These are phyloP conservation scores for Clitoria ternatea DNA, from an alignment of 306 rosid genomes.

Conservation along the genomic window DNA sequence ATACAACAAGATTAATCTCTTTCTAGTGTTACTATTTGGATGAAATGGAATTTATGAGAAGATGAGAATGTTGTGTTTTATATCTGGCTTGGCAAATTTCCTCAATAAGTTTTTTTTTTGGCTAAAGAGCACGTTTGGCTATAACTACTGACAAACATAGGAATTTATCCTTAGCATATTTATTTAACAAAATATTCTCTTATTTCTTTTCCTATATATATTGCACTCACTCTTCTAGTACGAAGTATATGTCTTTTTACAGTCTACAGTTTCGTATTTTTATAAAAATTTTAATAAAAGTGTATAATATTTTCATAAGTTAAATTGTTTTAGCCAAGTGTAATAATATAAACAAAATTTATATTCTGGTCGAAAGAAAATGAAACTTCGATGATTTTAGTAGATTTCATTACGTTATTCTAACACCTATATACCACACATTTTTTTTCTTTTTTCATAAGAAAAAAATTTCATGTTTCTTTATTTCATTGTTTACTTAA, in stretches of 20 bases:
- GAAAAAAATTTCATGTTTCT: too few species aligned
- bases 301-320: not conserved
- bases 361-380: not conserved
- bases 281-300: too few species aligned
- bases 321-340: not conserved
- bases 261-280: not conserved
- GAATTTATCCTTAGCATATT: not conserved
- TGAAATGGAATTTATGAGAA: too few species aligned
- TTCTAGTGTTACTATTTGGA: too few species aligned
- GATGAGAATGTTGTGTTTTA: too few species aligned
- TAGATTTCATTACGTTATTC: not conserved
- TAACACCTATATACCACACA: not conserved
- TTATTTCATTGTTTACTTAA: too few species aligned
- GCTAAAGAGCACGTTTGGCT: too few species aligned
- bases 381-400: not conserved
- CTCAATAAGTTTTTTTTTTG: too few species aligned
- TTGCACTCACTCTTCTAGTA: not conserved
- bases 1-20: too few species aligned
- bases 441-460: too few species aligned
- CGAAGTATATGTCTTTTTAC: not conserved
- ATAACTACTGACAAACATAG: not conserved
- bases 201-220: not conserved
- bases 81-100: too few species aligned
- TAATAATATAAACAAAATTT: not conserved
- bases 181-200: not conserved